These are phyloP conservation scores for Lepidium aucheri DNA, from an alignment of 345 rosid species.

Conservation along the genomic window DNA sequence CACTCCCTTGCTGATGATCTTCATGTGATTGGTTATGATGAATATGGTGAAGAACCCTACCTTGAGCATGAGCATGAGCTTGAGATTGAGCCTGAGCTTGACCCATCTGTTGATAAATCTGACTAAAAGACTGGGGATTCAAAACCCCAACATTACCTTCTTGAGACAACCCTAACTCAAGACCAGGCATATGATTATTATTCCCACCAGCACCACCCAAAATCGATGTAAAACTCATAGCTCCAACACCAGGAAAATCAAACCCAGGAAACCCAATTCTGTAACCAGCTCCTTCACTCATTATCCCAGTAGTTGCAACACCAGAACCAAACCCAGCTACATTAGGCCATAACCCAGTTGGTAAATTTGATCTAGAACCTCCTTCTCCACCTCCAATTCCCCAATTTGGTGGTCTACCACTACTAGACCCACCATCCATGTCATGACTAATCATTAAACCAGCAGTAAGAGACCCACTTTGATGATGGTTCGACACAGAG, in stretches of 20 bases:
- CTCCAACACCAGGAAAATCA: constrained; percentile 62
- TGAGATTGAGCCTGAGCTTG: constrained; percentile 38
- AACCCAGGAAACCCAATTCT: constrained; percentile 74
- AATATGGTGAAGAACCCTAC: constrained; percentile 40
- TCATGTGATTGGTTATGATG: constrained; percentile 36
- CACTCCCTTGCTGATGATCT: constrained; percentile 42
- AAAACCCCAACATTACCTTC: constrained; percentile 84
- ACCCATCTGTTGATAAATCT: constrained; percentile 90
- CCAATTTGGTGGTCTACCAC: constrained; percentile 60
- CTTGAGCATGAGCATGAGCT: constrained; percentile 8
- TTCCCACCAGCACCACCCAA: constrained; percentile 44
- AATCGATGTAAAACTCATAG: constrained; percentile 73
- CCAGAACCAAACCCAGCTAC: constrained; percentile 49
- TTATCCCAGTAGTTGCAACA: constrained; percentile 42
- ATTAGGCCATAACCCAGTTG: constrained; percentile 70
- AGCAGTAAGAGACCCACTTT: constrained; percentile 48
- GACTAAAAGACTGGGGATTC: constrained; percentile 65
- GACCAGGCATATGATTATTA: constrained; percentile 69
- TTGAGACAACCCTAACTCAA: constrained; percentile 89
- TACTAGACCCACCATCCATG: constrained; percentile 33
- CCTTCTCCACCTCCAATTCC: constrained; percentile 44
- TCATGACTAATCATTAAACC: constrained; percentile 76
- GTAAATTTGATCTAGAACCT: constrained; percentile 53
- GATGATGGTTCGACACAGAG: constrained; percentile 53
- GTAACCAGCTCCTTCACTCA: constrained; percentile 48